A percentile compares a stretch with the other conserved stretches of the same genome.
These are phyloP conservation scores for Sinapis alba DNA, from an alignment of 441 rosid species.

Conservation along the genomic window DNA sequence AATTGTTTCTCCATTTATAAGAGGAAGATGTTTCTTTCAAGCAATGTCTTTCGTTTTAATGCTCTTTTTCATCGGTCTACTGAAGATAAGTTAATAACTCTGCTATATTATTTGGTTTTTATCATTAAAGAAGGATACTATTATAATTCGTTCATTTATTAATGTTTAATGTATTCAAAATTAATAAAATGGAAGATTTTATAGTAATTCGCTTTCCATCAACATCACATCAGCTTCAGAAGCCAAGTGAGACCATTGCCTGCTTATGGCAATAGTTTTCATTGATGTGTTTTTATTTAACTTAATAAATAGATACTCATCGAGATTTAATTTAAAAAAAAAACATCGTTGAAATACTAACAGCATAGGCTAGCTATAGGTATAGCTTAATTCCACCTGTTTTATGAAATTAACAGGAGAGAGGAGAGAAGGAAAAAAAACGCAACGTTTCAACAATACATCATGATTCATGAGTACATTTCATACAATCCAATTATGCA, in stretches of 20 bases:
- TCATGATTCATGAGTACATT: slow-evolving; percentile 21
- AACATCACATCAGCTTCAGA: slow-evolving; percentile 54
- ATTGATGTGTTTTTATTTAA: slow-evolving; percentile 2
- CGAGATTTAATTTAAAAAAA: not conserved
- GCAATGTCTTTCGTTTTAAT: slow-evolving; percentile 48
- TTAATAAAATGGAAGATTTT: not conserved
- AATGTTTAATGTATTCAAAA: not conserved
- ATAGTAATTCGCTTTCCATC: slow-evolving; percentile 45
- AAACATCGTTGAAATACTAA: not conserved
- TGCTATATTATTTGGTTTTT: slow-evolving; percentile 10
- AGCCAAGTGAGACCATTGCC: slow-evolving; percentile 42
- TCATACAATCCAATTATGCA: not conserved
- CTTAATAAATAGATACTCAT: not conserved
- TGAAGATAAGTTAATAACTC: slow-evolving; percentile 17
- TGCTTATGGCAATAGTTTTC: slow-evolving; percentile 25
- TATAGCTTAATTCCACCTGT: not conserved
- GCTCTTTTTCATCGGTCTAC: slow-evolving; percentile 32
- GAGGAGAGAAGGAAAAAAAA: not conserved
- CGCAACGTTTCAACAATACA: slow-evolving; percentile 21
- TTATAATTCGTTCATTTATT: slow-evolving; percentile 14
- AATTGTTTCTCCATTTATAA: slow-evolving; percentile 14
- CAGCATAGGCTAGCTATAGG: slow-evolving; percentile 26
- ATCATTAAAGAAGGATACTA: slow-evolving; percentile 18
- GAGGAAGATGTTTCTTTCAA: slow-evolving; percentile 57
- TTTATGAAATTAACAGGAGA: slow-evolving; percentile 10